Evolutionary conservation across 2,329 filamentous ascomycete species (phyloP), one percentile per base, ranked within the genome.

Genomic region (Botrytis cinerea): DNA sequence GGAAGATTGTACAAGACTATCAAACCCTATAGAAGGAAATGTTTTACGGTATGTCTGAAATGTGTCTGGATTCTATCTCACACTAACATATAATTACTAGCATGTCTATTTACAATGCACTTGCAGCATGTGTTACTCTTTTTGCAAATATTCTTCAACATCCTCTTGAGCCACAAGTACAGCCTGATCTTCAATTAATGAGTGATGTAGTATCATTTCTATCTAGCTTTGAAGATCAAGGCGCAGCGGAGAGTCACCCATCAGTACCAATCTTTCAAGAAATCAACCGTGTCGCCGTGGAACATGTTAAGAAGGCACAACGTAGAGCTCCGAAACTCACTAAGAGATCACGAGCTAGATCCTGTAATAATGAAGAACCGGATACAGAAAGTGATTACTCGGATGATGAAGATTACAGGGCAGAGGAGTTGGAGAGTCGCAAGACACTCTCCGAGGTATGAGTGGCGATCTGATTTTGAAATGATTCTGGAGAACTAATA

Each of bases 121-220:
- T 98, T 9, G 97, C 94, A 0, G 93, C 95, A 1, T 87, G 97
- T 4, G 93, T 98, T 48, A 97, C 95, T 0, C 85, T 98, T 0
- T 98, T 98, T 80, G 94, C 94, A 73, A 97, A 98, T 80, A 96
- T 98, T 61, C 84, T 98, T 1, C 94, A 98, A 80, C 98, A 98
- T 77, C 96, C 95, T 0, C 88, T 94, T 72, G 95, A 98, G 80
- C 89, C 91, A 1, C 88, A 93, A 63, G 95, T 94, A 43, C 90
- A 93, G 71, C 93, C 93, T 1, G 95, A 98, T 80, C 89, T 95
- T 35, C 91, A 92, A 77, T 84, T 98, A 32, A 97, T 98, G 93
- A 93, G 91, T 77, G 87, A 94, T 18, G 95, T 98, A 45, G 73
- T 69, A 40, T 70, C 67, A 14, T 77, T 77, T 46, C 28, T 72